Conservation (phyloP, 345 rosid species). For the Eucalyptus guilfoylei region DNA sequence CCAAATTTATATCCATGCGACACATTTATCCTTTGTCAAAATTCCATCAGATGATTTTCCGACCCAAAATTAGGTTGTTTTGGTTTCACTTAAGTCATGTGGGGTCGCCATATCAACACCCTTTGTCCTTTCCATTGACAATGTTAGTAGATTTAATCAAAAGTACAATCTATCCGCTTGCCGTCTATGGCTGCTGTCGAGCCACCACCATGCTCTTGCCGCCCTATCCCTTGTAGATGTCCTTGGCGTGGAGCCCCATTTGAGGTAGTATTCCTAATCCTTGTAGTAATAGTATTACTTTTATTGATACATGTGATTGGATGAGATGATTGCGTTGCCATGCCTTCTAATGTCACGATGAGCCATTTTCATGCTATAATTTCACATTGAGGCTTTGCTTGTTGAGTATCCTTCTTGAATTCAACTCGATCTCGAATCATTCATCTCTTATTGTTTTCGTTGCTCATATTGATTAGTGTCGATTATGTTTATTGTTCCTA, state of each 20-base stretch:
- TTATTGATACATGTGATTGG: background rate
- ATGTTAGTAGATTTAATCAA: too few species aligned
- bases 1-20: too few species aligned
- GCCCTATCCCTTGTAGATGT: background rate
- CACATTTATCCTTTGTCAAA: too few species aligned
- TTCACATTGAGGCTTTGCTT: background rate
- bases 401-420: background rate
- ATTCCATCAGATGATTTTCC: too few species aligned
- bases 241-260: background rate
- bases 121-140: too few species aligned
- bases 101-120: too few species aligned
- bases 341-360: too few species aligned
- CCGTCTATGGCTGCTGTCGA: rapidly evolving
- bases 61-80: too few species aligned
- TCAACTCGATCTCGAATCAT: background rate
- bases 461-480: background rate
- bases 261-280: background rate
- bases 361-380: background rate
- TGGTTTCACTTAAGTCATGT: too few species aligned
- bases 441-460: background rate
- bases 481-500: background rate
- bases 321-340: background rate
- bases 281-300: background rate
- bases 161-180: background rate
- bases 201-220: background rate